These are phyloP conservation scores for Alternaria conjuncta DNA, from an alignment of 2,329 filamentous ascomycete species.

Conservation along the genomic window DNA sequence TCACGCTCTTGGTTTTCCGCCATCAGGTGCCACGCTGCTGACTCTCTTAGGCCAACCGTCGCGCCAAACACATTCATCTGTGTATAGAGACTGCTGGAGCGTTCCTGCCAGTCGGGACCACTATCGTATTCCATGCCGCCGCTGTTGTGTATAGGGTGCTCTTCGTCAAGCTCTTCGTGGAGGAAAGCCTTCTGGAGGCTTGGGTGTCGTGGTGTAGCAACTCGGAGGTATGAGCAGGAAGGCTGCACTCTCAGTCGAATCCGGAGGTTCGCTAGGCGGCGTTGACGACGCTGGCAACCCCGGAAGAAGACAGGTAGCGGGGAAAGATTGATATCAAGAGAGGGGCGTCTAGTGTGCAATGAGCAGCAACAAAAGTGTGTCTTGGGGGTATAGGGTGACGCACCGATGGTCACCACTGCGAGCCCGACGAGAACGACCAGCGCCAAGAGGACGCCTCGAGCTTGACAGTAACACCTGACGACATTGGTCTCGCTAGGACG, in stretches of 20 bases:
- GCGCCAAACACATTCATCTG: not conserved
- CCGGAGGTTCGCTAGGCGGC: not conserved
- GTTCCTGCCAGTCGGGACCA: too few relatives aligned
- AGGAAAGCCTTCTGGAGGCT: not conserved
- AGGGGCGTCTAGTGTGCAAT: not conserved
- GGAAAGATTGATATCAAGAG: not conserved
- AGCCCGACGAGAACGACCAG: not conserved
- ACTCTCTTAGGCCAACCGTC: too few relatives aligned
- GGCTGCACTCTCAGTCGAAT: not conserved
- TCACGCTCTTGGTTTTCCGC: not conserved
- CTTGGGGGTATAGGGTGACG: not conserved
- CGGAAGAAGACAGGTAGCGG: too few relatives aligned
- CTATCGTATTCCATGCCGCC: not conserved
- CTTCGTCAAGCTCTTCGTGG: not conserved
- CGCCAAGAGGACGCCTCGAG: not conserved
- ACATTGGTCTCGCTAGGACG: not conserved
- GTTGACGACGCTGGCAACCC: not conserved
- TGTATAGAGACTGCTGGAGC: not conserved
- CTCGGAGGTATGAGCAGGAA: not conserved
- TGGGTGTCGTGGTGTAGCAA: too few relatives aligned
- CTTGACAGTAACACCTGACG: not conserved
- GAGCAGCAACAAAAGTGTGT: not conserved
- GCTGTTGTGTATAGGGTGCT: not conserved
- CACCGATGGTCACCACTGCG: not conserved
- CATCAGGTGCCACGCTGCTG: too few relatives aligned